Base-by-base conservation (phyloP, 1,284 basidiomycete genomes). In the Puccinia horiana region DNA sequence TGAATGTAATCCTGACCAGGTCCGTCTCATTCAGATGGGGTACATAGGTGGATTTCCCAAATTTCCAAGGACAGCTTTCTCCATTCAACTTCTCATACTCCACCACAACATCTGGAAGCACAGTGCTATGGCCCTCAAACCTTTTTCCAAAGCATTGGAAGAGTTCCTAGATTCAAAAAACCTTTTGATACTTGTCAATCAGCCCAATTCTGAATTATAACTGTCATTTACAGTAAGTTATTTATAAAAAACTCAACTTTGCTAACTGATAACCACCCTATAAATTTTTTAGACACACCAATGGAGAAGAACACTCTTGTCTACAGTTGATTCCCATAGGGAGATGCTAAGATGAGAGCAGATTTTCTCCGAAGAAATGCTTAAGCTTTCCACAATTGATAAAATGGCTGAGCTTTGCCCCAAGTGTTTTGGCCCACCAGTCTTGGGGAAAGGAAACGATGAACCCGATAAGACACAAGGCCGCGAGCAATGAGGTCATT, bases 301-400 rank as follows among this genome's bases (percentile, higher is more conserved):
- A 26, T 70, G 67, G 67, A n/a, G 67, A 42, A 40, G 67, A 70
- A 70, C 67, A n/a, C 26, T 70, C 12, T 37, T 35, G 18, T 70
- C 37, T 4, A 35, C 67, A 37, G 35, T 70, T 37, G 67, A 70
- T 70, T 26, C 67, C 67, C 42, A 37, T 42, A 12, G 67, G 16
- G 40, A 70, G 40, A n/a, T 70, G 35, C 29, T 42, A 12, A 40
- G 32, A 70, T 26, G n/a, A n/a, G 37, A 70, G 35, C 16, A 35
- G 8, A 23, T 42, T 26, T 20, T 70, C 12, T n/a, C 12, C 35
- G 18, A 70, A 18, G 37, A 47, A 18, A 26, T 47, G 37, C 29
- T 70, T 3, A 12, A 14, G 26, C 14, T 70, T 1, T 20, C 1
- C 16, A 20, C 67, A 42, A n/a, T 70, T 26, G 67, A 70, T 26